Base-by-base conservation (phyloP, 495 filamentous ascomycete genomes). In the Terfezia boudieri region DNA sequence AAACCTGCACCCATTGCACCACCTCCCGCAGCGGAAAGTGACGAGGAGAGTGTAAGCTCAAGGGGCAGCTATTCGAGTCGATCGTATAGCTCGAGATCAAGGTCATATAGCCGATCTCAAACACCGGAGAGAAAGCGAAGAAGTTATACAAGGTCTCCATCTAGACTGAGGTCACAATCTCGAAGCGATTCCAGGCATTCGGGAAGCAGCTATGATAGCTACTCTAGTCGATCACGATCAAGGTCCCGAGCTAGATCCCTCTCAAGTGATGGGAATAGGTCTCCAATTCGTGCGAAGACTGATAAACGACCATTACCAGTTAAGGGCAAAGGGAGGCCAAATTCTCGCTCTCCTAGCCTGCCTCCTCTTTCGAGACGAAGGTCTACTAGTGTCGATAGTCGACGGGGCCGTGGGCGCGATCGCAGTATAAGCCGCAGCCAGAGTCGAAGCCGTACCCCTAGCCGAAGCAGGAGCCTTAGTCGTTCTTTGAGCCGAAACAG, bases 1-100 rank as follows among this genome's bases (percentile, higher is more conserved):
- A 83, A 84, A 60, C 82, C 86, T 43, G 71, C 79, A 4, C 67
- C 80, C 17, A 81, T 84, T 9, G 78, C 83, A 0, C 71, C 86
- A 8, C 75, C 79, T 17, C 67, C 73, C 2, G 66, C 71, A 16
- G 70, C 73, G 38, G 74, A 71, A 38, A 76, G 77, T 10, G 77
- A 78, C 35, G 78, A 79, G 0, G 74, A 79, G 32, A 83, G 79
- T 0, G 72, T 73, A 6, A 78, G 76, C 17, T 84, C 81, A 58
- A 79, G 78, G 54, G 82, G 80, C 0, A 80, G 77, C 48, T 81
- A 82, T 60, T 73, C 73, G 49, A 69, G 67, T 12, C 11, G 49
- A 26, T 51, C 49, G 26, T 51, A 67, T 67, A 17, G 63, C 12
- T 71, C 69, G 10, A 62, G 60, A 12, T 73, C 70, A 9, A 67